These are phyloP conservation scores for Hydnum rufescens DNA, from an alignment of 768 basidiomycete species.

Conservation along the genomic window DNA sequence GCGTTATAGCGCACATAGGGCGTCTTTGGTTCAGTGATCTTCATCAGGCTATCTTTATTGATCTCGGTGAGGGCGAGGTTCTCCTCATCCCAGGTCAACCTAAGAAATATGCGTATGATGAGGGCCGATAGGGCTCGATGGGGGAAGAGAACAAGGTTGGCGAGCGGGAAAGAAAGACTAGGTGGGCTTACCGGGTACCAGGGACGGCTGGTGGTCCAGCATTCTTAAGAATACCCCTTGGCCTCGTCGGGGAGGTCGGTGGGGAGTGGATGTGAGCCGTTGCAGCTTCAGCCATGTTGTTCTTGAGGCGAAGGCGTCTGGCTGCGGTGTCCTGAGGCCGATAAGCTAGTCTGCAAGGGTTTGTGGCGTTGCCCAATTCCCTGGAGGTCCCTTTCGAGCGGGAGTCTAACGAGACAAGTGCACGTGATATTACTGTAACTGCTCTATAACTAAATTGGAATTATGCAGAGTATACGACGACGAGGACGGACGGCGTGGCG, in stretches of 20 bases:
- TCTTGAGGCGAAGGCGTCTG: too few species aligned
- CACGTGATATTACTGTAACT: too few species aligned
- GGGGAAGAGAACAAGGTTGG: background rate
- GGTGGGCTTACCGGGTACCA: constrained; percentile 1
- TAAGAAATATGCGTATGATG: constrained; percentile 14
- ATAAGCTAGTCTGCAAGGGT: too few species aligned
- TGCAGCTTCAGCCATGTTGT: background rate
- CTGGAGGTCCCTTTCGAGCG: too few species aligned
- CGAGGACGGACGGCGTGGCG: too few species aligned
- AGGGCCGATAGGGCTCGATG: background rate
- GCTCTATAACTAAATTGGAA: too few species aligned
- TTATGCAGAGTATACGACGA: too few species aligned
- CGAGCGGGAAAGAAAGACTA: background rate
- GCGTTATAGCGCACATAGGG: constrained; percentile 86
- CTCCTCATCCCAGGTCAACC: constrained; percentile 87
- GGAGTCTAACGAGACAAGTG: too few species aligned
- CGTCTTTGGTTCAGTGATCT: constrained; percentile 96
- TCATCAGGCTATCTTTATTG: constrained; percentile 91
- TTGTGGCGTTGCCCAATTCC: too few species aligned
- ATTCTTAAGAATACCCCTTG: constrained; percentile 83
- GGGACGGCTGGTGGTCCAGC: constrained; percentile 22
- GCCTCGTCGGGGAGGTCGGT: constrained; percentile 24
- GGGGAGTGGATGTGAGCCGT: background rate
- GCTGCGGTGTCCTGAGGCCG: too few species aligned
- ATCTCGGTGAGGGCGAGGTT: constrained; percentile 85